phyloP scores from a whole-genome alignment of 2,329 filamentous ascomycete genomes.

The Xylaria arbuscula region DNA sequence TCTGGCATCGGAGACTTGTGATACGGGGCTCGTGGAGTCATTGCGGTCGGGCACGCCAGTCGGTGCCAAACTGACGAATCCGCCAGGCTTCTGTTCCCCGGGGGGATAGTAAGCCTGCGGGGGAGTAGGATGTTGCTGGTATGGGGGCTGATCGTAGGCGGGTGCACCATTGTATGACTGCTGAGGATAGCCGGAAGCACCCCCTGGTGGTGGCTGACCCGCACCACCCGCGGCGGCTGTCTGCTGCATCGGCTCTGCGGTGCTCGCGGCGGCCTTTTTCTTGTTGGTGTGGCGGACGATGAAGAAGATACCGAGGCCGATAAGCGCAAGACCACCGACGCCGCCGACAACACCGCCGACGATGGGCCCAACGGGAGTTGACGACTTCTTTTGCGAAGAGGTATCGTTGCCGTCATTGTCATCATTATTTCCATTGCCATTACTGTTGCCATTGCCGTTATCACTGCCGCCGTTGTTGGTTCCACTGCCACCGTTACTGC shows the following conservation, averaged over 20 bases:
- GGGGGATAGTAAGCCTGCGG: constrained; percentile 40
- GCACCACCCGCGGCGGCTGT: constrained; percentile 15
- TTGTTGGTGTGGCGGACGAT: constrained; percentile 54
- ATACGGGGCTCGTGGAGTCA: constrained; percentile 47
- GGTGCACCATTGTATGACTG: constrained; percentile 36
- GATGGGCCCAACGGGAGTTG: constrained; percentile 56
- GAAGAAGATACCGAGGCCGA: constrained; percentile 55
- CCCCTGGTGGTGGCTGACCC: neutral
- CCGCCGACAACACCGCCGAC: constrained; percentile 61
- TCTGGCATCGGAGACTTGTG: constrained; percentile 41
- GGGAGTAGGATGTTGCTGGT: constrained; percentile 32
- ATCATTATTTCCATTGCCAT: neutral
- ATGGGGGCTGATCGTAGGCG: constrained; percentile 39
- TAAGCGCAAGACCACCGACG: constrained; percentile 55
- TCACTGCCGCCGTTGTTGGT: no score
- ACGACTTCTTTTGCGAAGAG: constrained; percentile 30
- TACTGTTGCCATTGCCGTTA: no score
- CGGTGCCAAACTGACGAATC: constrained; percentile 40
- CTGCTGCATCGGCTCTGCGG: constrained; percentile 37
- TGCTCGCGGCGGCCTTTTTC: constrained; percentile 34
- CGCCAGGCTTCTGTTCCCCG: constrained; percentile 42
- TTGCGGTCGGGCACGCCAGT: constrained; percentile 42
- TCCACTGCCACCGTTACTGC: no score
- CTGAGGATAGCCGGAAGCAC: constrained; percentile 33
- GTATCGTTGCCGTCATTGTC: constrained; percentile 8